A percentile compares a stretch with the other conserved stretches of the same genome.
Evolutionary conservation across 345 rosid species (phyloP).

Genomic region (Salix dunnii): DNA sequence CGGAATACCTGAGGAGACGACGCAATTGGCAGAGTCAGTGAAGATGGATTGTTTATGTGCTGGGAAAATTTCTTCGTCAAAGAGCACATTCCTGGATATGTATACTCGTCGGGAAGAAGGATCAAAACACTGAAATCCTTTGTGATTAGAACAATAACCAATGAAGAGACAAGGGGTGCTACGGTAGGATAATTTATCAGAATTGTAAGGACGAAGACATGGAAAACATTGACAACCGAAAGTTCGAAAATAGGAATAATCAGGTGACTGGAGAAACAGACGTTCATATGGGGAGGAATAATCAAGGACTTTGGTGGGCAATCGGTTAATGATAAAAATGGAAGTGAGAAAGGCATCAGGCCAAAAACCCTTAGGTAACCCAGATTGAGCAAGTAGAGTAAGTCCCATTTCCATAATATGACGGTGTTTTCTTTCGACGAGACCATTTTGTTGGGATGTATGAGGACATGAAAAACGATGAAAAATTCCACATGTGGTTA

Average conservation of each 20-base stretch:
- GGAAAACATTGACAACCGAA: background rate
- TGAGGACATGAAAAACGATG: background rate
- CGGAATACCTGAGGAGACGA: too few relatives aligned
- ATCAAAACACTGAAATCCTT: constrained; percentile 2
- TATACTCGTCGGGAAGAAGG: background rate
- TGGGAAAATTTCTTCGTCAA: background rate
- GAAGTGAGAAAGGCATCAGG: background rate
- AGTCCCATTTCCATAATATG: background rate
- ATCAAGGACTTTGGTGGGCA: background rate
- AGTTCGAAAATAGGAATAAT: background rate
- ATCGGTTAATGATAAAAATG: too few relatives aligned
- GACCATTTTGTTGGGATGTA: background rate
- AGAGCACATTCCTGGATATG: background rate
- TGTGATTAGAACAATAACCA: background rate
- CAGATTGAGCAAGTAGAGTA: background rate
- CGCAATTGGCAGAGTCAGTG: too few relatives aligned
- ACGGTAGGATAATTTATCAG: background rate
- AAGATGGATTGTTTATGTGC: too few relatives aligned
- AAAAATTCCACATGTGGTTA: background rate
- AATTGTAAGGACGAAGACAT: background rate
- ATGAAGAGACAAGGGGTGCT: background rate
- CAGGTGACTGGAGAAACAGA: background rate
- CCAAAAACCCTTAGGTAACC: background rate
- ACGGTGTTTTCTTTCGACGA: background rate
- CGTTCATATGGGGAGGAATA: background rate